Base-by-base conservation (phyloP, 2,329 filamentous ascomycete genomes). In the Dothideomycetes sp. region DNA sequence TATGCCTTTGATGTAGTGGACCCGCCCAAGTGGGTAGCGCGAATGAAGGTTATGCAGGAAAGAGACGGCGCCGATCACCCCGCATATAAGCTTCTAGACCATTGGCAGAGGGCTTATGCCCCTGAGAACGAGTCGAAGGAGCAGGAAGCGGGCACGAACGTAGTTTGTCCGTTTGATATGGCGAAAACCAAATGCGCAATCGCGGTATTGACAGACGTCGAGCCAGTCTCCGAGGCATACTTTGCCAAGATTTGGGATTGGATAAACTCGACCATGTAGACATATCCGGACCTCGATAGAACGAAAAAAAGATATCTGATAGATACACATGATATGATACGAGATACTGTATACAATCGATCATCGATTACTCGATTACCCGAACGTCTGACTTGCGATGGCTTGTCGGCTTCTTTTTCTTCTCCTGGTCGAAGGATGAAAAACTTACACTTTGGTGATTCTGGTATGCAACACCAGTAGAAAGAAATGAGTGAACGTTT, bases 41-140 rank as follows among this genome's bases (percentile, higher is more conserved):
- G 58, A 35, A 51, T 73, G 34, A 38, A 47, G 12, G 41, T 34
- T 20, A 34, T 25, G 38, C 37, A 35, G 37, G 37, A 32, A 25
- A 32, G 33, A 32, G 29, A 38, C 23, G 40, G 37, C 22, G 32
- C 44, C 11, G 53, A 62, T 19, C 64, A 73, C 52, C 65, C 67
- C 48, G 65, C 60, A 38, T 53, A 64, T 50, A 67, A 65, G 38
- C 54, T 76, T 31, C 48, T 74, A 20, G 65, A 65, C 4, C 53
- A 71, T 23, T 76, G 71, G 72, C 67, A 64, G 48, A 55, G 58
- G 37, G 59, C 57, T 4, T 71, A 68, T 51, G 51, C 41, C 33
- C 37, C 44, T 32, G 33, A 42, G 16, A 41, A 37, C 25, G 22
- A 30, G 32, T 43, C 41, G 10, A 33, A 34, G 10, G 45, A 39